Evolutionary conservation across 495 filamentous ascomycete genomes (phyloP).

Genomic region (Penicillium cinerascens): DNA sequence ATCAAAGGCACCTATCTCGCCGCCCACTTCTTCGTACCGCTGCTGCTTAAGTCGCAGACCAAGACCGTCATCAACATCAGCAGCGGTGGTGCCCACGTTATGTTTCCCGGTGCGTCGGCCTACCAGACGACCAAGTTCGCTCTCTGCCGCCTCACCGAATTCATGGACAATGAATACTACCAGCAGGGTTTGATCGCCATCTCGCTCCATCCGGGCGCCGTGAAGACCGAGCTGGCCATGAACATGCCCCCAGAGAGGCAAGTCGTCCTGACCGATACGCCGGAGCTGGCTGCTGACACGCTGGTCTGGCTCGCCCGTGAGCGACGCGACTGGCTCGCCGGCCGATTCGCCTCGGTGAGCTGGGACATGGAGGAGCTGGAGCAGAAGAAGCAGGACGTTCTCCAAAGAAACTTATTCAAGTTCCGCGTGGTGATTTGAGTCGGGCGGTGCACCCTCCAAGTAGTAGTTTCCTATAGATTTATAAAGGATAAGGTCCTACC

Average conservation of each 20-base stretch:
- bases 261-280: slow-evolving; percentile 38
- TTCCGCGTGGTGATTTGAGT: too few species aligned
- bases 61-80: slow-evolving; percentile 49
- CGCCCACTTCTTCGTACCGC: slow-evolving; percentile 40
- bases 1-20: slow-evolving; percentile 44
- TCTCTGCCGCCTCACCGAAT: slow-evolving; percentile 46
- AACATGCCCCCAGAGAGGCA: slow-evolving; percentile 20
- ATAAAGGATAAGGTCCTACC: too few species aligned
- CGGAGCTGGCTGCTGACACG: slow-evolving; percentile 45
- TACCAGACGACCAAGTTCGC: slow-evolving; percentile 50
- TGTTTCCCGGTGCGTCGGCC: slow-evolving; percentile 26
- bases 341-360: slow-evolving; percentile 45
- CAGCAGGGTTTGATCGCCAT: slow-evolving; percentile 44
- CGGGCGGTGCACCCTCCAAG: too few species aligned
- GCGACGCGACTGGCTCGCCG: slow-evolving; percentile 49
- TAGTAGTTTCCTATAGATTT: too few species aligned
- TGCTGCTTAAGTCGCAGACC: slow-evolving; percentile 41
- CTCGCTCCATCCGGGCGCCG: slow-evolving; percentile 49
- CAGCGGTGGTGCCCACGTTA: slow-evolving; percentile 38
- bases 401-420: too few species aligned
- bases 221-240: slow-evolving; percentile 41
- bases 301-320: slow-evolving; percentile 46
- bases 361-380: too few species aligned
- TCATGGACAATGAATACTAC: slow-evolving; percentile 34
- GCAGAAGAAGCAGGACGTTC: too few species aligned